Evolutionary conservation across 352 stramenopile genomes (phyloP).

Genomic region (Globisporangium cylindrosporum): DNA sequence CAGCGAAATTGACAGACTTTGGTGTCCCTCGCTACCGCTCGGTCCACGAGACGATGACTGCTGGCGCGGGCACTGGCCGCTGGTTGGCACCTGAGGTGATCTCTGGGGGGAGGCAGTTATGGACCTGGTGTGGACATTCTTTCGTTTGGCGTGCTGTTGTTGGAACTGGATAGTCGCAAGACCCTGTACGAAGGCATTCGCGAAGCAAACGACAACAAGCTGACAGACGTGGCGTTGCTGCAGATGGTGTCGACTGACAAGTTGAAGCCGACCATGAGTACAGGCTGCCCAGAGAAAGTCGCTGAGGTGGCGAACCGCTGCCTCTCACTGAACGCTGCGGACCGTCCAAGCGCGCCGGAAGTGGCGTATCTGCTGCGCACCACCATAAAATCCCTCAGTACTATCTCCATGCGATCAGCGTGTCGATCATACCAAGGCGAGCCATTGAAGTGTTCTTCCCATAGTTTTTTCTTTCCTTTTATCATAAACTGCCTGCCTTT

Average conservation of each 20-base stretch:
- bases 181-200: constrained; percentile 35
- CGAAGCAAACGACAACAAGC: constrained; percentile 16
- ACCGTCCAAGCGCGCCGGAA: constrained; percentile 19
- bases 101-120: constrained; percentile 21
- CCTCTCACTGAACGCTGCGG: constrained; percentile 19
- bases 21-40: constrained; percentile 45
- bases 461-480: too few species aligned
- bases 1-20: constrained; percentile 63
- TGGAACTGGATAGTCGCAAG: constrained; percentile 47
- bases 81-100: constrained; percentile 15
- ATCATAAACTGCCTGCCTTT: too few species aligned
- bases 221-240: constrained; percentile 34
- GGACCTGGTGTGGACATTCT: constrained; percentile 38
- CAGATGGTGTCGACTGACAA: constrained; percentile 10
- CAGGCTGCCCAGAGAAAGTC: constrained; percentile 19
- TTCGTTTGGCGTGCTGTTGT: constrained; percentile 41
- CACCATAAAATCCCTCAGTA: too few species aligned
- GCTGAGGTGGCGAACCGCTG: constrained; percentile 26
- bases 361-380: too few species aligned
- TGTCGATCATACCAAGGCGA: too few species aligned
- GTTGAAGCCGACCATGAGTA: constrained; percentile 25
- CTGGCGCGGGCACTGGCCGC: background rate
- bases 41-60: constrained; percentile 47
- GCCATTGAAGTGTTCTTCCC: too few species aligned
- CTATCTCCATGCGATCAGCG: too few species aligned